Percentiles rank a stretch among this genome's conserved stretches.
Conservation (phyloP, 192 early-diverging fungal genomes). For the Funneliformis mosseae region DNA sequence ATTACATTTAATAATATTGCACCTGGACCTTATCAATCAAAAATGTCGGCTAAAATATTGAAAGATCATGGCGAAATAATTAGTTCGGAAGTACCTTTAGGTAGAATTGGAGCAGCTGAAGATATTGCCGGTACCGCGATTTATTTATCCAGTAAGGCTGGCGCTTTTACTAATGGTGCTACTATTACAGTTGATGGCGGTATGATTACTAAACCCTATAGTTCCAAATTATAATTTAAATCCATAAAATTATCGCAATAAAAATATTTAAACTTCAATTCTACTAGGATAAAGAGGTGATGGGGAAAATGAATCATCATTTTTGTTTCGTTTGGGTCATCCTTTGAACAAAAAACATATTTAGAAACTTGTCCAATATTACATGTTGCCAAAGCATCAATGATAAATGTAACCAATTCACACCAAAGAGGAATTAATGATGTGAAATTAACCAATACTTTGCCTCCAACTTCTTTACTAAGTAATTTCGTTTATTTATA, state of each 20-base stretch:
- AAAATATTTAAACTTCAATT: neutral
- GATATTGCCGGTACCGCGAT: slow-evolving; percentile 88
- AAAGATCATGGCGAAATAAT: slow-evolving; percentile 36
- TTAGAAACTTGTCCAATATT: slow-evolving; percentile 38
- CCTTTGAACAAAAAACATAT: slow-evolving; percentile 38
- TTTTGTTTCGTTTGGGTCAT: neutral
- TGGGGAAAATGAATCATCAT: neutral
- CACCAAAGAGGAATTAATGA: slow-evolving; percentile 24
- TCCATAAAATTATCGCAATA: neutral
- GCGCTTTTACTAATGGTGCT: slow-evolving; percentile 81
- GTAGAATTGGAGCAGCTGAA: slow-evolving; percentile 76
- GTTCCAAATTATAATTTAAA: slow-evolving; percentile 27
- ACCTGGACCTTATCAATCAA: slow-evolving; percentile 70
- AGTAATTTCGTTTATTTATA: slow-evolving; percentile 35
- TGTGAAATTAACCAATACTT: slow-evolving; percentile 16
- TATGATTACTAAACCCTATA: neutral
- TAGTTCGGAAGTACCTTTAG: slow-evolving; percentile 60
- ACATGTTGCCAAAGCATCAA: slow-evolving; percentile 34
- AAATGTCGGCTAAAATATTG: slow-evolving; percentile 4
- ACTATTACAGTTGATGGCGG: slow-evolving; percentile 89
- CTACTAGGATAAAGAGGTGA: neutral
- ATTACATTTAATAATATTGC: slow-evolving; percentile 72
- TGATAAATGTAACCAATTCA: slow-evolving; percentile 31
- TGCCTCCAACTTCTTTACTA: slow-evolving; percentile 10
- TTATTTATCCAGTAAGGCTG: slow-evolving; percentile 74